Base-by-base conservation (phyloP, 1,284 basidiomycete genomes). In the Melanopsichium pennsylvanicum region DNA sequence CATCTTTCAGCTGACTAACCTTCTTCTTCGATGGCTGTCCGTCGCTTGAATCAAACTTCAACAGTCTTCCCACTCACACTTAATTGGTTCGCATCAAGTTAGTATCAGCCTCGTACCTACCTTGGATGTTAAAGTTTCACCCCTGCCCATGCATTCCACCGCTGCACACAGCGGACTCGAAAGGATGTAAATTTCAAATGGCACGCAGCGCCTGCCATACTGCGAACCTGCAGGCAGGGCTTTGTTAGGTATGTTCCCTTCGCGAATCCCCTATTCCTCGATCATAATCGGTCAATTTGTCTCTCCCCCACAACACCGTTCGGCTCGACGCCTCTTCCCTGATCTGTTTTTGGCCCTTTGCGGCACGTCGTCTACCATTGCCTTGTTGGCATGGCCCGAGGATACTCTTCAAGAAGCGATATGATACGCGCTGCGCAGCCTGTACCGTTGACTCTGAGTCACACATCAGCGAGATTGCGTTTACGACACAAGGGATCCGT, bases 41-140 rank as follows among this genome's bases (percentile, higher is more conserved):
- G n/a, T n/a, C n/a, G n/a, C n/a, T n/a, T n/a, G n/a, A n/a, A n/a
- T n/a, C n/a, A n/a, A n/a, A n/a, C n/a, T n/a, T n/a, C n/a, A n/a
- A 23, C 59, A 76, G 78, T 72, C 36, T 70, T 78, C 32, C 78
- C 76, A 9, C 64, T 81, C 29, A 62, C 75, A 37, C 64, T 81
- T 45, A 81, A 81, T 52, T 81, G 79, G 79, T 74, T 81, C 63
- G 74, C 79, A 40, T 77, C 76, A 59, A 79, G 79, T 81, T 72
- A 74, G 78, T 80, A 67, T 43, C 36, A 35, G 18, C 47, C n/a
- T n/a, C n/a, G n/a, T n/a, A n/a, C n/a, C n/a, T n/a, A n/a, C n/a
- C n/a, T n/a, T n/a, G n/a, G n/a, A n/a, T n/a, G n/a, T n/a, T n/a
- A n/a, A n/a, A n/a, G 22, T 26, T 32, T 42, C 13, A 9, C 9